Percentiles rank a stretch among this genome's conserved stretches.
These are phyloP conservation scores for Fusarium dimerum DNA, from an alignment of 2,329 filamentous ascomycete genomes.

Conservation along the genomic window DNA sequence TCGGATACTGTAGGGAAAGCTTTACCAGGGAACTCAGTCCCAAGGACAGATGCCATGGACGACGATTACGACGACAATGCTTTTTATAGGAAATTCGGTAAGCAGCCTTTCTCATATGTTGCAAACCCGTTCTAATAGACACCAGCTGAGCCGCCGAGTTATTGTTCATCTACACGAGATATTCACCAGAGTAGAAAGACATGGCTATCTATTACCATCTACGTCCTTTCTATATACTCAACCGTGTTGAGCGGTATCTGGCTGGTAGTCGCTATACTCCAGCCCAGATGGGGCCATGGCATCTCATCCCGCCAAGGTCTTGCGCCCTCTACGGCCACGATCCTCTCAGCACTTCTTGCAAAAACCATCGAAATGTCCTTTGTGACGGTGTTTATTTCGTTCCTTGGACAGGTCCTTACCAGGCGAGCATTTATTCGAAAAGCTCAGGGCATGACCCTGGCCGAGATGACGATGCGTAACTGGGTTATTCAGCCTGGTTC, in stretches of 20 bases:
- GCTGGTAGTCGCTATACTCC: slow-evolving; percentile 60
- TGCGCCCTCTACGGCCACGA: slow-evolving; percentile 62
- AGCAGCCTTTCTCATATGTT: neutral
- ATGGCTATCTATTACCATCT: slow-evolving; percentile 53
- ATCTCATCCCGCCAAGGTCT: slow-evolving; percentile 58
- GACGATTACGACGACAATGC: slow-evolving; percentile 32
- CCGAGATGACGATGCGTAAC: slow-evolving; percentile 73
- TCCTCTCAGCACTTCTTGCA: slow-evolving; percentile 68
- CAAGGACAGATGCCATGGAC: slow-evolving; percentile 15
- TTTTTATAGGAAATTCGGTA: slow-evolving; percentile 36
- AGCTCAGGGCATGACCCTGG: slow-evolving; percentile 67
- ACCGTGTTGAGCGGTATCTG: slow-evolving; percentile 67
- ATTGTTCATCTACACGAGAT: slow-evolving; percentile 35
- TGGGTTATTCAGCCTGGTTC: slow-evolving; percentile 76
- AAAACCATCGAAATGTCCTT: slow-evolving; percentile 79
- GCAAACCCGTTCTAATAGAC: slow-evolving; percentile 5
- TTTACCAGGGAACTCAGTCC: slow-evolving; percentile 12
- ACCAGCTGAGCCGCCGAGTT: slow-evolving; percentile 31
- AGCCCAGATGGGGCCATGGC: slow-evolving; percentile 61
- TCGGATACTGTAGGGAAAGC: slow-evolving; percentile 1
- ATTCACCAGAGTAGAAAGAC: slow-evolving; percentile 34
- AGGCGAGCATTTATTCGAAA: slow-evolving; percentile 63
- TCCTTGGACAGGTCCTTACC: slow-evolving; percentile 74
- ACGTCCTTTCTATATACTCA: slow-evolving; percentile 59
- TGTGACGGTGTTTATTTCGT: slow-evolving; percentile 74